These are phyloP conservation scores for Ascochyta koolunga DNA, from an alignment of 2,329 filamentous ascomycete species.

Conservation along the genomic window DNA sequence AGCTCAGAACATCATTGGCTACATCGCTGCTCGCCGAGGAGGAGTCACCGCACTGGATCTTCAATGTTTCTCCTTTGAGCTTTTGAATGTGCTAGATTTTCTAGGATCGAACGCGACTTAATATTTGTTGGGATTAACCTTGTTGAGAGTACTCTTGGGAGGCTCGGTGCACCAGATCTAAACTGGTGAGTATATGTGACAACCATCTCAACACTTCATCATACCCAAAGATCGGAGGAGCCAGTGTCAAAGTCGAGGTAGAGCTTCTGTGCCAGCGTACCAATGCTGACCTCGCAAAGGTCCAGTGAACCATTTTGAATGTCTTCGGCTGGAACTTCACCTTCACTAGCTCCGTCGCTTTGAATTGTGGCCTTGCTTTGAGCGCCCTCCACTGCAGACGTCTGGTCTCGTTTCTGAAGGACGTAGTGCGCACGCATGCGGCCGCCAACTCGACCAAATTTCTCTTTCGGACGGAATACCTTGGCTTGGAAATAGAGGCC, in stretches of 20 bases:
- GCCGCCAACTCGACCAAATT: conserved; percentile 28
- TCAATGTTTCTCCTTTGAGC: conserved; percentile 60
- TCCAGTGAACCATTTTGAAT: conserved; percentile 71
- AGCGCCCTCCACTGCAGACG: neutral
- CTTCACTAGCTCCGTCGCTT: conserved; percentile 6
- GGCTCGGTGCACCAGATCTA: conserved; percentile 72
- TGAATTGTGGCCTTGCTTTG: conserved; percentile 7
- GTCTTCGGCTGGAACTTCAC: conserved; percentile 59
- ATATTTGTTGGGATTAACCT: conserved; percentile 42
- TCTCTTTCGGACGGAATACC: conserved; percentile 26
- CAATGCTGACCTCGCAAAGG: conserved; percentile 68
- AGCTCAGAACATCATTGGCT: conserved; percentile 65
- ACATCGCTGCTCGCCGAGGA: conserved; percentile 70
- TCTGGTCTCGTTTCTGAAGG: conserved; percentile 21
- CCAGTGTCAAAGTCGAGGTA: conserved; percentile 74
- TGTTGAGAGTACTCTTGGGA: conserved; percentile 53
- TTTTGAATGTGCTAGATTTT: conserved; percentile 67
- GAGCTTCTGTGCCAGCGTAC: conserved; percentile 65
- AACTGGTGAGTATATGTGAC: neutral
- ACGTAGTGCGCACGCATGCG: conserved; percentile 31
- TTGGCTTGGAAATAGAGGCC: conserved; percentile 33
- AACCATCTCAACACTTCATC: neutral
- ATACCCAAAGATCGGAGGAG: conserved; percentile 70
- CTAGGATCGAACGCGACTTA: conserved; percentile 63
- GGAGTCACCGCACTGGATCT: conserved; percentile 71